A percentile compares a stretch with the other conserved stretches of the same genome.
Conservation (phyloP, 108 stramenopile species). For the Cylindrotheca closterium region DNA sequence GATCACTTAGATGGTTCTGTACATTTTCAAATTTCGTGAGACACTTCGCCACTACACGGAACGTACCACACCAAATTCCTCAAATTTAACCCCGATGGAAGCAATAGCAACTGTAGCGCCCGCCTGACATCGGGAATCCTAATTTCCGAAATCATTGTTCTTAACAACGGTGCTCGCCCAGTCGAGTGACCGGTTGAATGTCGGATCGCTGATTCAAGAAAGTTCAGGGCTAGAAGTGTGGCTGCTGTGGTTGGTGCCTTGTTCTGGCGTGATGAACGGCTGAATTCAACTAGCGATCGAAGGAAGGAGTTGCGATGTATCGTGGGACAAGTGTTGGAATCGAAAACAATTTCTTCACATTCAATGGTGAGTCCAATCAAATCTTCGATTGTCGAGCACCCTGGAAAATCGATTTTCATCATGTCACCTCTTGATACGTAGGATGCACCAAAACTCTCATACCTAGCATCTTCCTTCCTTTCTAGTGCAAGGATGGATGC, state of each 20-base stretch:
- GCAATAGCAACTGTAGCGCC: constrained; percentile 37
- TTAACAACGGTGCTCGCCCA: constrained; percentile 44
- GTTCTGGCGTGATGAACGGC: background rate
- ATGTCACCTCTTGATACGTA: too few relatives aligned
- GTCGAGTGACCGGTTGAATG: constrained; percentile 12
- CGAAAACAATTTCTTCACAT: constrained; percentile 1
- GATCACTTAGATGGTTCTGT: too few relatives aligned
- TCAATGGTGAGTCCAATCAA: constrained; percentile 6
- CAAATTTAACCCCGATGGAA: constrained; percentile 62
- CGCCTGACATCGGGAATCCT: background rate
- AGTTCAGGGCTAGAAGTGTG: constrained; percentile 45
- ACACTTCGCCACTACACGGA: too few relatives aligned
- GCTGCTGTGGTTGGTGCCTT: constrained; percentile 5
- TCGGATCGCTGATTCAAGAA: constrained; percentile 58
- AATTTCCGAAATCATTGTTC: constrained; percentile 29
- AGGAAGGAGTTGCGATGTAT: too few relatives aligned
- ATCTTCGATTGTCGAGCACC: background rate
- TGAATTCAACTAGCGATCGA: background rate
- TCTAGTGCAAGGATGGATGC: background rate
- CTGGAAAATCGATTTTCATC: constrained; percentile 2
- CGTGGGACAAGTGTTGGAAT: background rate
- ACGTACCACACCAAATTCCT: constrained; percentile 54
- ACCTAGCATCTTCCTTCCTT: background rate
- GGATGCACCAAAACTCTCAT: too few relatives aligned
- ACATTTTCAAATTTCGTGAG: too few relatives aligned